Percentiles rank a stretch among this genome's conserved stretches.
Evolutionary conservation across 1,284 basidiomycete species (phyloP).

Genomic region (Malassezia cuniculi): DNA sequence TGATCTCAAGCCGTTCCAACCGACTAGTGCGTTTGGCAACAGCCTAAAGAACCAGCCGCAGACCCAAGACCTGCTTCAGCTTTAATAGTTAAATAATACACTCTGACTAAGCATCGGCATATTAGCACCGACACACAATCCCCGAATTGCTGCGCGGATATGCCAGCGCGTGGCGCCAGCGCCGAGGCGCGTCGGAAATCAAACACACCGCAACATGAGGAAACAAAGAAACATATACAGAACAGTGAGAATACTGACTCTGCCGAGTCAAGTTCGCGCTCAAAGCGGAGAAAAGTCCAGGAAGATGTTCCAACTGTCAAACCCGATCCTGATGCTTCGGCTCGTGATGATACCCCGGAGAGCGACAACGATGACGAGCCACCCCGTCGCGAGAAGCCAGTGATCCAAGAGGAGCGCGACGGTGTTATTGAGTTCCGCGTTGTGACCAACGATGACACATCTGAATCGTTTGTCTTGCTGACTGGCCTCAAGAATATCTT

Average conservation of each 20-base stretch:
- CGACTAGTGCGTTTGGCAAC: conserved; percentile 28
- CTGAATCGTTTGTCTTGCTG: conserved; percentile 61
- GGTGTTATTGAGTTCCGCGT: conserved; percentile 73
- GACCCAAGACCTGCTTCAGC: conserved; percentile 9
- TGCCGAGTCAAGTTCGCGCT: no score
- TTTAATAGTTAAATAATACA: no score
- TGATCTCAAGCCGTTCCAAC: conserved; percentile 37
- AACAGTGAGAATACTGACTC: no score
- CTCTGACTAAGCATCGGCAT: no score
- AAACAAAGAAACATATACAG: not conserved
- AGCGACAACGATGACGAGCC: no score
- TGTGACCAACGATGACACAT: conserved; percentile 68
- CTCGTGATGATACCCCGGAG: no score
- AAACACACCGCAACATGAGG: not conserved
- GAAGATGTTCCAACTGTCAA: no score
- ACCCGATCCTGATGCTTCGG: no score
- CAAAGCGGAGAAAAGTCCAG: no score
- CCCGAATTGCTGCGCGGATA: no score
- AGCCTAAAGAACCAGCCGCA: conserved; percentile 5
- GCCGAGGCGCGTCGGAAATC: not conserved
- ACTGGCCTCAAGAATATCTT: conserved; percentile 93
- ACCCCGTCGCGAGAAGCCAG: conserved; percentile 48
- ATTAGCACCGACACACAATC: no score
- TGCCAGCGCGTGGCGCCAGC: no score
- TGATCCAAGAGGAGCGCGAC: conserved; percentile 66